Conservation (phyloP, 2,329 filamentous ascomycete genomes). For the Colletotrichum siamense region DNA sequence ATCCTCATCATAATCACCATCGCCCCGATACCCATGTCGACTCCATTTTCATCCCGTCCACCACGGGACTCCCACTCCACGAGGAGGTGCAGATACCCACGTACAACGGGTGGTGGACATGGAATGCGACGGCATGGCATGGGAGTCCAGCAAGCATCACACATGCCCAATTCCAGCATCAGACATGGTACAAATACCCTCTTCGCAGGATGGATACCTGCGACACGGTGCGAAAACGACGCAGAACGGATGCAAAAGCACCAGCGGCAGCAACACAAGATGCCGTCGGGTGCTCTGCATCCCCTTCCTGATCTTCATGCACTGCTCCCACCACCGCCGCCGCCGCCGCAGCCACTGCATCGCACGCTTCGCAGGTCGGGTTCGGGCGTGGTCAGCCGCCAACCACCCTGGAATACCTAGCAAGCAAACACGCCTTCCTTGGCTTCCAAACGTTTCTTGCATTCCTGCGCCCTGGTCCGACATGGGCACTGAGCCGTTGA, state of each 20-base stretch:
- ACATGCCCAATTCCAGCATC: neutral
- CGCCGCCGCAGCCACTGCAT: neutral
- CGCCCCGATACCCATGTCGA: neutral
- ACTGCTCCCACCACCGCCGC: neutral
- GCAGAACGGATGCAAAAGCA: neutral
- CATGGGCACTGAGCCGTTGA: constrained; percentile 9
- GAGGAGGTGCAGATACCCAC: neutral
- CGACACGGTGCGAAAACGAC: neutral
- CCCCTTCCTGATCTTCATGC: neutral
- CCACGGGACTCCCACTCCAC: neutral
- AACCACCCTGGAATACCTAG: neutral
- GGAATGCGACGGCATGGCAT: neutral
- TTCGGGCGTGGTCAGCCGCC: neutral
- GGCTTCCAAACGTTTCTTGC: constrained; percentile 4
- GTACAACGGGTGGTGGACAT: neutral
- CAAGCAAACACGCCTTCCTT: constrained; percentile 10
- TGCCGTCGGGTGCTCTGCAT: neutral
- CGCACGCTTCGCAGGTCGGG: neutral
- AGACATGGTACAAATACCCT: neutral
- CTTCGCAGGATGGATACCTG: neutral
- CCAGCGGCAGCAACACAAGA: neutral
- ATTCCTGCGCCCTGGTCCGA: neutral
- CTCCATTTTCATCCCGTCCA: neutral
- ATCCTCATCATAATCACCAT: neutral
- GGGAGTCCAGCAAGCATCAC: neutral